Percentiles rank a stretch among this genome's conserved stretches.
phyloP scores from a whole-genome alignment of 75 land plant genomes.

The Isoetes taiwanensis region DNA sequence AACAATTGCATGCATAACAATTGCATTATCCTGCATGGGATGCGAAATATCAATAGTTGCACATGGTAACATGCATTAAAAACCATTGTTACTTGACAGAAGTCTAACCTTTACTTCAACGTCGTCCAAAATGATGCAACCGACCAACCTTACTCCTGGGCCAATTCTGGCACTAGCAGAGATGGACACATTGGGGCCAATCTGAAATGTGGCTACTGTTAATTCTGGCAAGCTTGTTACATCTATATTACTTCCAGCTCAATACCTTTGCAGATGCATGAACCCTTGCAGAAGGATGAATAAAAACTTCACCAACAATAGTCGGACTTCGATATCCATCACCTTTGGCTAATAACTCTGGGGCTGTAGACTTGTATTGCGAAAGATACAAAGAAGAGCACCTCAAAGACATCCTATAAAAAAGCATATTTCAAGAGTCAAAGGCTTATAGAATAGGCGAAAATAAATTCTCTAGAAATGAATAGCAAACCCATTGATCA shows the following conservation, averaged over 20 bases:
- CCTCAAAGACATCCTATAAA: constrained; percentile 65
- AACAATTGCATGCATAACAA: constrained; percentile 72
- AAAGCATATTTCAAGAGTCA: not conserved
- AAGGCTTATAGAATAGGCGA: not conserved
- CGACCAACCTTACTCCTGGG: constrained; percentile 72
- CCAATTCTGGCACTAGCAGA: constrained; percentile 95
- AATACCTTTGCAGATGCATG: constrained; percentile 93
- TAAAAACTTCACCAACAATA: constrained; percentile 73
- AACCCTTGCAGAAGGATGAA: constrained; percentile 95
- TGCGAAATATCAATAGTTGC: not conserved
- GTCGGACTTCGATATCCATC: constrained; percentile 48
- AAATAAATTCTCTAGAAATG: too few relatives aligned
- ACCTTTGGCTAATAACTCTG: constrained; percentile 70
- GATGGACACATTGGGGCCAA: constrained; percentile 96
- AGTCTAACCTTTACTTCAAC: constrained; percentile 70
- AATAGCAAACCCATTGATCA: constrained; percentile 8
- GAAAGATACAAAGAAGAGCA: constrained; percentile 80
- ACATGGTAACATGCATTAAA: too few relatives aligned
- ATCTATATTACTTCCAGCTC: not conserved
- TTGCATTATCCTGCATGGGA: constrained; percentile 70
- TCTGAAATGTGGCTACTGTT: constrained; percentile 26
- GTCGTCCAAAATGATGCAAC: constrained; percentile 80
- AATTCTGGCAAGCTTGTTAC: too few relatives aligned
- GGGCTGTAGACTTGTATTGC: constrained; percentile 53
- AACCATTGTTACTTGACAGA: too few relatives aligned